Conservation (phyloP, 2,329 filamentous ascomycete species). For the Mycocentrospora acerina region DNA sequence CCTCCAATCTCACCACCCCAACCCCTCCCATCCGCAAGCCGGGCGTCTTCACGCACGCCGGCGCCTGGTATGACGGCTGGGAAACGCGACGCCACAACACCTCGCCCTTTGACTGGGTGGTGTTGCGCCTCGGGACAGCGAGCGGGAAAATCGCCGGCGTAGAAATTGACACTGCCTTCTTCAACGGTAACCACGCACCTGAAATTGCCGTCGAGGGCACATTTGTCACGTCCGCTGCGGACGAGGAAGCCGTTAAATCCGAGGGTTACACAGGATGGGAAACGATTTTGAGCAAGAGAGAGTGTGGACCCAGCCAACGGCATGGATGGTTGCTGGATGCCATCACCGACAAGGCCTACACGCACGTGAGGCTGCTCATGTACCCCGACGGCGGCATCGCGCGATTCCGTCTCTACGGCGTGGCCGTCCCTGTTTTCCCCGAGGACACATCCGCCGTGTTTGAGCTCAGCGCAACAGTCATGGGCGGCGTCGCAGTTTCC, state of each 20-base stretch:
- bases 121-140: conserved; percentile 61
- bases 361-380: conserved; percentile 80
- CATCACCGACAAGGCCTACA: conserved; percentile 66
- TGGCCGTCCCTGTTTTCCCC: conserved; percentile 75
- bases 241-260: conserved; percentile 62
- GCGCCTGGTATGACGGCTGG: conserved; percentile 67
- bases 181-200: conserved; percentile 80
- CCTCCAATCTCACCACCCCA: conserved; percentile 60
- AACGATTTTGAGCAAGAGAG: conserved; percentile 66
- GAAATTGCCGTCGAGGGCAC: conserved; percentile 76
- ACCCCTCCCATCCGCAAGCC: conserved; percentile 58
- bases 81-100: conserved; percentile 63
- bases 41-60: conserved; percentile 60
- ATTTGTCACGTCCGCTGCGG: conserved; percentile 54
- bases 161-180: conserved; percentile 80
- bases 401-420: conserved; percentile 74
- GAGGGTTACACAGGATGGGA: conserved; percentile 60
- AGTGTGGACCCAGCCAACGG: conserved; percentile 72
- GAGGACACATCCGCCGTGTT: conserved; percentile 65
- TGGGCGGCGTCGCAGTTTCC: conserved; percentile 72
- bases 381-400: conserved; percentile 85
- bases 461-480: conserved; percentile 76
- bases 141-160: conserved; percentile 72
- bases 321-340: conserved; percentile 70
- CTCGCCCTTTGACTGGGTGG: conserved; percentile 60